These are phyloP conservation scores for Cenchrus americanus DNA, from an alignment of 176 grass and related monocot genomes.

Conservation along the genomic window DNA sequence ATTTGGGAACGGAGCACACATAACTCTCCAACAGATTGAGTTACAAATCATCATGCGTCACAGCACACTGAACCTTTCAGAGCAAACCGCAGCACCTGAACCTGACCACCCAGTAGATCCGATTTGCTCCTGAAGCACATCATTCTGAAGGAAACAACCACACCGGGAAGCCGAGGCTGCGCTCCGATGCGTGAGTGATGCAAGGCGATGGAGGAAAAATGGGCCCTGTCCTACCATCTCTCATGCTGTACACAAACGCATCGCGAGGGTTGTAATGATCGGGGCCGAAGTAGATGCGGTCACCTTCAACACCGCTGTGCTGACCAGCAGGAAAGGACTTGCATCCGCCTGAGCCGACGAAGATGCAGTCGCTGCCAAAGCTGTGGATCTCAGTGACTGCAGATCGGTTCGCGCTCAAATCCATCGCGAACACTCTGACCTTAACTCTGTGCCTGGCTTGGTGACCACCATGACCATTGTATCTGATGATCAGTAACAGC, in stretches of 20 bases:
- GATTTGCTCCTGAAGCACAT: not conserved
- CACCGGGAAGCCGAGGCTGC: not conserved
- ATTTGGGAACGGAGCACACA: not conserved
- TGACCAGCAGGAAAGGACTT: constrained; percentile 36
- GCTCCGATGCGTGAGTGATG: not conserved
- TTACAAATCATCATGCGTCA: not conserved
- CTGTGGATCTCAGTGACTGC: constrained; percentile 11
- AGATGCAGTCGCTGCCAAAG: constrained; percentile 23
- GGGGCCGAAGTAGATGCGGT: constrained; percentile 14
- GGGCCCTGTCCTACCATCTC: not conserved
- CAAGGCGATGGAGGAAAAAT: not conserved
- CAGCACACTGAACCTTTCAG: not conserved
- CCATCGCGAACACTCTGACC: constrained; percentile 26
- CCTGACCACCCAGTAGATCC: not conserved
- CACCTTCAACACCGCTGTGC: not conserved
- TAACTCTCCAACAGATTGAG: too few relatives aligned
- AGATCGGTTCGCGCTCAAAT: constrained; percentile 21
- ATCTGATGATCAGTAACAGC: constrained; percentile 29
- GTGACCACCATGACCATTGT: not conserved
- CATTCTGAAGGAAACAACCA: constrained; percentile 25
- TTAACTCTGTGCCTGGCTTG: not conserved
- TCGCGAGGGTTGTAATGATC: not conserved
- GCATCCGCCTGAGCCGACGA: not conserved
- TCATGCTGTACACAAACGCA: not conserved
- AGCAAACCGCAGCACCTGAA: not conserved